Evolutionary conservation across 495 filamentous ascomycete genomes (phyloP).

Genomic region (Daldinia vernicosa): DNA sequence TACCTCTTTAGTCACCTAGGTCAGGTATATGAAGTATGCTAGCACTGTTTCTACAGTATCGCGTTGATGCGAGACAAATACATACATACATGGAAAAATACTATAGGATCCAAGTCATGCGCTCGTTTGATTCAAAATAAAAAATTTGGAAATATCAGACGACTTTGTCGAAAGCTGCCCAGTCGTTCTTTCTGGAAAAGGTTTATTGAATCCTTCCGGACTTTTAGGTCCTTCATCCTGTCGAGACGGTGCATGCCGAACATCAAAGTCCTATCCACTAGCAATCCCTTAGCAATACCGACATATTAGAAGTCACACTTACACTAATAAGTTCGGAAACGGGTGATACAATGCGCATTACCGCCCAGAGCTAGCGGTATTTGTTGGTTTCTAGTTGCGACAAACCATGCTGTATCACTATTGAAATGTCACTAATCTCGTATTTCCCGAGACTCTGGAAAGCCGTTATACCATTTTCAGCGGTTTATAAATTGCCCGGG

Average conservation of each 20-base stretch:
- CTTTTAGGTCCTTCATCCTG: background rate
- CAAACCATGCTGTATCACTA: constrained; percentile 7
- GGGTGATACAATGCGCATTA: constrained; percentile 9
- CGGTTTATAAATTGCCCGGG: constrained; percentile 5
- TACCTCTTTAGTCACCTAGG: background rate
- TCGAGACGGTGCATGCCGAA: background rate
- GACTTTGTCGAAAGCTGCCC: background rate
- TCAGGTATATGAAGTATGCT: background rate
- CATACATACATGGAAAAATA: background rate
- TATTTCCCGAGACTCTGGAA: constrained; percentile 10
- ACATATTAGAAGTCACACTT: background rate
- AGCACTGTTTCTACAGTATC: background rate
- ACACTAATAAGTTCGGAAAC: constrained; percentile 4
- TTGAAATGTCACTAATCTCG: constrained; percentile 26
- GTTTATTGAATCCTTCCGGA: background rate
- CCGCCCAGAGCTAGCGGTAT: background rate
- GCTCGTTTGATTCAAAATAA: background rate
- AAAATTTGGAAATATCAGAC: background rate
- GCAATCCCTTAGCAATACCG: background rate
- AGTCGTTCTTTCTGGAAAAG: background rate
- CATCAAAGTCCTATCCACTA: background rate
- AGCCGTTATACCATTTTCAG: constrained; percentile 7
- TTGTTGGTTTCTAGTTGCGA: constrained; percentile 1
- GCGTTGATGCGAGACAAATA: background rate
- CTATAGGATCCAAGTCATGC: background rate